Base-by-base conservation (phyloP, 768 basidiomycete species). In the Mycena capillaripes region DNA sequence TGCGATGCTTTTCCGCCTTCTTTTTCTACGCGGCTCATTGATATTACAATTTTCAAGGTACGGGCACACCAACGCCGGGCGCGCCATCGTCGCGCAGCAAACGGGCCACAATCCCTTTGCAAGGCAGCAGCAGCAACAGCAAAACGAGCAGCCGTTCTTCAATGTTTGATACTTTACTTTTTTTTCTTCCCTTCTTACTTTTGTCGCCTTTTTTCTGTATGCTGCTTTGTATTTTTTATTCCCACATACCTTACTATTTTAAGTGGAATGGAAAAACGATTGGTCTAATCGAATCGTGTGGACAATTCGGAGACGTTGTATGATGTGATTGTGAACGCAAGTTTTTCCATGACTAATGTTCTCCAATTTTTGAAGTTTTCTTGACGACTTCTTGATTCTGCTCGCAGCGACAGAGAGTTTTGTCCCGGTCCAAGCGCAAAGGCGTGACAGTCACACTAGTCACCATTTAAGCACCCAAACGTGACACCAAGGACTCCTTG, bases 141-240 rank as follows among this genome's bases (percentile, higher is more conserved):
- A 87, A 76, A 82, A 81, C 70, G 93, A 95, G n/a, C 90, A 90
- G 75, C 94, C 94, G 14, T 95, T 95, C 81, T 95, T 95, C 79
- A 91, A 92, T 78, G 87, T 95, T 72, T 95, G 84, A 76, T 30
- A 17, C 3, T 8, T 32, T 7, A 21, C 42, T 10, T 23, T 8
- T 48, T n/a, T 63, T 57, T 53, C 36, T 48, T 27, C 32, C 27
- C 50, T 57, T 56, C 30, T 60, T 59, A 50, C 10, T 58, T 67
- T 38, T 32, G n/a, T 36, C n/a, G 23, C 21, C 14, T 53, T 53
- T 27, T 58, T 25, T 40, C 29, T 71, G 48, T 72, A 59, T 69
- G 66, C 72, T 34, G 52, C 32, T 61, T 32, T 72, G 71, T 72
- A 72, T 59, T n/a, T n/a, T n/a, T n/a, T 72, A 60, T 66, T 72